Percentiles rank a stretch among this genome's conserved stretches.
Conservation (phyloP, 306 rosid genomes). For the Trifolium fragiferum region DNA sequence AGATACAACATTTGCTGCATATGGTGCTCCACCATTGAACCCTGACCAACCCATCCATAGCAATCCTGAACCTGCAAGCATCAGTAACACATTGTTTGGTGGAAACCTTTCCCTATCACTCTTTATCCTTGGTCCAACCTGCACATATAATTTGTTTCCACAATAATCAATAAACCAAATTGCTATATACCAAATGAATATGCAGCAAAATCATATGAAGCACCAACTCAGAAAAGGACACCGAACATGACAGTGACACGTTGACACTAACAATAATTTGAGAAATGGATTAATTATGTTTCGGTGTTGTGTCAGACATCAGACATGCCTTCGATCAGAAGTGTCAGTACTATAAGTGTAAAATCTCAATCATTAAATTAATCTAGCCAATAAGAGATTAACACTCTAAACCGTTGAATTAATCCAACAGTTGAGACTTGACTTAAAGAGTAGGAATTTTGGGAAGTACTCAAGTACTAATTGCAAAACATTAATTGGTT, state of each 20-base stretch:
- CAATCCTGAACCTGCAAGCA: slow-evolving; percentile 86
- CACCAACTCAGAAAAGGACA: too few species aligned
- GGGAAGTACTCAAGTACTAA: too few species aligned
- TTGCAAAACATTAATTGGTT: background rate
- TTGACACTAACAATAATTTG: too few species aligned
- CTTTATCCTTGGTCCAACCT: slow-evolving; percentile 92
- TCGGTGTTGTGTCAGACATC: too few species aligned
- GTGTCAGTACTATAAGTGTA: too few species aligned
- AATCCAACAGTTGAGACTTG: too few species aligned
- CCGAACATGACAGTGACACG: too few species aligned
- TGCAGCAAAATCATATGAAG: background rate
- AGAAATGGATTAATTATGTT: too few species aligned
- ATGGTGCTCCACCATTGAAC: slow-evolving; percentile 93
- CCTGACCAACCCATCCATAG: slow-evolving; percentile 99
- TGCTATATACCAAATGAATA: background rate
- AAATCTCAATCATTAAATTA: background rate
- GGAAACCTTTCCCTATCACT: slow-evolving; percentile 90
- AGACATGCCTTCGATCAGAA: too few species aligned
- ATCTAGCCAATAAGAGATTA: background rate
- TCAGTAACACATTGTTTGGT: slow-evolving; percentile 83
- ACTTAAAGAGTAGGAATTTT: too few species aligned
- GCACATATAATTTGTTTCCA: background rate
- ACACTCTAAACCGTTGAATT: background rate
- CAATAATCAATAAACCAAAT: slow-evolving; percentile 10
- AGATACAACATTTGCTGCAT: slow-evolving; percentile 70